Conservation (phyloP, 1,284 basidiomycete species). For the Ceratobasidium sp. region DNA sequence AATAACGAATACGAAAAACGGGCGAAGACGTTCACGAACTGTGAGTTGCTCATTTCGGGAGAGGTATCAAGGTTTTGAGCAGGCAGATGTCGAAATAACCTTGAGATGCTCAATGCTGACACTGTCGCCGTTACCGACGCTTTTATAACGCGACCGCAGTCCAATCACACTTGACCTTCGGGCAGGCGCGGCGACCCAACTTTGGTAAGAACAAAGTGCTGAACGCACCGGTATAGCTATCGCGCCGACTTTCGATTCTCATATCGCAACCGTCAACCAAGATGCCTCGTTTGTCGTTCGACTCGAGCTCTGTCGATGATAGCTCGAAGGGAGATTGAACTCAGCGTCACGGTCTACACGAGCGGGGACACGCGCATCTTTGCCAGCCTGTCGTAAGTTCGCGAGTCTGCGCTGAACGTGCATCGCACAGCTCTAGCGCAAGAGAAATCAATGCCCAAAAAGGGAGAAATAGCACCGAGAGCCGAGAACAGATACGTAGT, state of each 20-base stretch:
- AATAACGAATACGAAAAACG: background rate
- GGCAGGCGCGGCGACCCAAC: background rate
- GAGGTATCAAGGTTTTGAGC: background rate
- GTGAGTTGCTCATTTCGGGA: constrained; percentile 21
- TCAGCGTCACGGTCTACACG: background rate
- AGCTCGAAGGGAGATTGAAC: background rate
- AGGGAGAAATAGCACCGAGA: background rate
- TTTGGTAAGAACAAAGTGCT: background rate
- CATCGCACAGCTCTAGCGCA: background rate
- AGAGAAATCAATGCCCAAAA: background rate
- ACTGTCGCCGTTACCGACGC: background rate
- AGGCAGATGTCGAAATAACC: background rate
- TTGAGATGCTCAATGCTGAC: background rate
- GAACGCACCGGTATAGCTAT: constrained; percentile 3
- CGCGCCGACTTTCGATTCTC: background rate
- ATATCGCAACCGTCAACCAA: background rate
- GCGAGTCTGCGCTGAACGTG: background rate
- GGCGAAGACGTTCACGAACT: background rate
- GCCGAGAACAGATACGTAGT: background rate
- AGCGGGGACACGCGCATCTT: background rate
- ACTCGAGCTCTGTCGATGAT: constrained; percentile 7
- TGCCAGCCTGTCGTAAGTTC: background rate
- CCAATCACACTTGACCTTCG: background rate
- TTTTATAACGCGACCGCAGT: background rate
- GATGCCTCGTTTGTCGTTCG: background rate